A percentile compares a stretch with the other conserved stretches of the same genome.
These are phyloP conservation scores for Aspergillus novofumigatus DNA, from an alignment of 2,329 filamentous ascomycete genomes.

Conservation along the genomic window DNA sequence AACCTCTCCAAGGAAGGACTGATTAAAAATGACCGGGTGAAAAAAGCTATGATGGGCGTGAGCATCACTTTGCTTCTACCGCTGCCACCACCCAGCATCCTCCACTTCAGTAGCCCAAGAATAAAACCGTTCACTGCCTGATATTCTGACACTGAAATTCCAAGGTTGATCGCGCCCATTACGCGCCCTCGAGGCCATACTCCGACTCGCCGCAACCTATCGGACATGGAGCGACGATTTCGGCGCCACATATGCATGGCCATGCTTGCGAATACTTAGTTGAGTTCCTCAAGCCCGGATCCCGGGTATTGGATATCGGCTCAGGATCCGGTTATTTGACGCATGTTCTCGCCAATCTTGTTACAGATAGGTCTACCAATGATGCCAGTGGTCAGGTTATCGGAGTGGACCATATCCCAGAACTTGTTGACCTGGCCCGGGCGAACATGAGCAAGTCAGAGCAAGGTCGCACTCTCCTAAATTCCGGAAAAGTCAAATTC, in stretches of 20 bases:
- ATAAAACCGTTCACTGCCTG: not conserved
- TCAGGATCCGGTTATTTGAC: slow-evolving; percentile 80
- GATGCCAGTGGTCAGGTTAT: slow-evolving; percentile 52
- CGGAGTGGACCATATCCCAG: slow-evolving; percentile 69
- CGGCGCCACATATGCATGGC: slow-evolving; percentile 70
- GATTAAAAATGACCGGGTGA: slow-evolving; percentile 68
- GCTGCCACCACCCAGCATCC: not conserved
- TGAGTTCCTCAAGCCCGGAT: slow-evolving; percentile 50
- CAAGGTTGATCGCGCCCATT: slow-evolving; percentile 84
- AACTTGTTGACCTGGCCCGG: slow-evolving; percentile 59
- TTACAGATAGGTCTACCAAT: slow-evolving; percentile 31
- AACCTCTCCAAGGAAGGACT: slow-evolving; percentile 71
- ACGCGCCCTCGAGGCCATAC: slow-evolving; percentile 69
- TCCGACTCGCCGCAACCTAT: slow-evolving; percentile 67
- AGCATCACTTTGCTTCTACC: slow-evolving; percentile 8
- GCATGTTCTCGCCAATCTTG: slow-evolving; percentile 78
- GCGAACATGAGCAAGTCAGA: slow-evolving; percentile 62
- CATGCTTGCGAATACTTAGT: slow-evolving; percentile 61
- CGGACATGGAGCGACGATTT: slow-evolving; percentile 65
- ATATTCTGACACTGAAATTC: slow-evolving; percentile 9
- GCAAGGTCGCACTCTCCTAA: slow-evolving; percentile 58
- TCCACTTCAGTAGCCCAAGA: not conserved
- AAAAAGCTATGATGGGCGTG: slow-evolving; percentile 74
- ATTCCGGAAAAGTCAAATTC: slow-evolving; percentile 64
- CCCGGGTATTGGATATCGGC: slow-evolving; percentile 67